phyloP scores from a whole-genome alignment of 768 basidiomycete species.

The Plicaturopsis crispa region DNA sequence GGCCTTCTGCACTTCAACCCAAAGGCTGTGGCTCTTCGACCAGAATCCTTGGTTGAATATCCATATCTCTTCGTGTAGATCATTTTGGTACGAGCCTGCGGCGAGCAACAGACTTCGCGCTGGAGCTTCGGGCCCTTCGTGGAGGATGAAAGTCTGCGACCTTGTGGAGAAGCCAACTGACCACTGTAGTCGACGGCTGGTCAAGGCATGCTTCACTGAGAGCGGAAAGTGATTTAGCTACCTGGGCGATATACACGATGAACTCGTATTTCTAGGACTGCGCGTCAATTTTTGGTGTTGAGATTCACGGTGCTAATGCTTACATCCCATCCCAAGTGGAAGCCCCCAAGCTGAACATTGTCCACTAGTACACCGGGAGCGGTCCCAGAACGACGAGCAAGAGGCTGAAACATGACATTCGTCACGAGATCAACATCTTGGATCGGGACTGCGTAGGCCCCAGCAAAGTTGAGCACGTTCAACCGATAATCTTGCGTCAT shows the following conservation, averaged over 20 bases:
- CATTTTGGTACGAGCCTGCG: conserved; percentile 42
- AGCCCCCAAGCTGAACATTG: conserved; percentile 43
- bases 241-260: conserved; percentile 43
- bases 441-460: conserved; percentile 33
- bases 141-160: conserved; percentile 43
- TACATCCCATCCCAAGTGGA: conserved; percentile 54
- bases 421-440: conserved; percentile 43
- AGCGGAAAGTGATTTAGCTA: conserved; percentile 15
- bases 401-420: conserved; percentile 38
- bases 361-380: conserved; percentile 49
- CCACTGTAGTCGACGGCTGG: not conserved
- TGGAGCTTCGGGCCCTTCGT: conserved; percentile 51
- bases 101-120: conserved; percentile 44
- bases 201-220: conserved; percentile 21
- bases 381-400: conserved; percentile 31
- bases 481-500: conserved; percentile 39
- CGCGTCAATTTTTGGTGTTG: too few species aligned
- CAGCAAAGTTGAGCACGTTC: conserved; percentile 46
- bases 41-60: conserved; percentile 70
- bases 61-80: conserved; percentile 65
- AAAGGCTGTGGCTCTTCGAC: conserved; percentile 55
- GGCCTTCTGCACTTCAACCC: conserved; percentile 54
- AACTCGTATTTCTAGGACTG: conserved; percentile 47
- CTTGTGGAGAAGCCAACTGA: conserved; percentile 11
- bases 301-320: too few species aligned